Percentiles rank a stretch among this genome's conserved stretches.
Evolutionary conservation across 257 asterid species (phyloP).

Genomic region (Solanum peruvianum): DNA sequence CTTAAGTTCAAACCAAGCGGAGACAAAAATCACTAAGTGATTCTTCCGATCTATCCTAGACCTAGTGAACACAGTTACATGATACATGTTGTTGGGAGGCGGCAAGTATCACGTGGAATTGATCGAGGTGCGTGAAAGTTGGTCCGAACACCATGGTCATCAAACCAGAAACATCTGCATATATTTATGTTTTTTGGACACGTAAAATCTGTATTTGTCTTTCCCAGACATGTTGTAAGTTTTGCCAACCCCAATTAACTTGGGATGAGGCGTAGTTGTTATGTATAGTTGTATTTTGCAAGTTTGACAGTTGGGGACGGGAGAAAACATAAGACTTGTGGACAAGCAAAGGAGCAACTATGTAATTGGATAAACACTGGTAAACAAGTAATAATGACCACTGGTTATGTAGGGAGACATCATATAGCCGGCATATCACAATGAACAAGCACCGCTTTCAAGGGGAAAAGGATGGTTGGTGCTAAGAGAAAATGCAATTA

Average conservation of each 20-base stretch:
- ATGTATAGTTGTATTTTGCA: background rate
- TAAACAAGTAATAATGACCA: background rate
- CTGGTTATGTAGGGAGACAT: background rate
- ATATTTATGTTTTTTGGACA: background rate
- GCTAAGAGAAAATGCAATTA: background rate
- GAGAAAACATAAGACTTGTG: background rate
- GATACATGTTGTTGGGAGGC: background rate
- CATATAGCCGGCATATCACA: background rate
- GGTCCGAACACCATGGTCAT: background rate
- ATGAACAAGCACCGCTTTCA: background rate
- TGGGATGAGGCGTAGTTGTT: background rate
- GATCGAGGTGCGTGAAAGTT: background rate
- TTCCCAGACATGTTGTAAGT: background rate
- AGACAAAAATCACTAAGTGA: background rate
- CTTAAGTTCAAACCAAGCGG: background rate
- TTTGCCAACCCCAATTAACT: background rate
- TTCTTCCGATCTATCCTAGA: background rate
- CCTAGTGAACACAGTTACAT: background rate
- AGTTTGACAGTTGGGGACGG: background rate
- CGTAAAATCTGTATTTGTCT: background rate
- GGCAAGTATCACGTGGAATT: background rate
- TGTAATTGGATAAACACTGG: background rate
- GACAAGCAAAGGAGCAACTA: background rate
- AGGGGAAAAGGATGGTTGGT: background rate
- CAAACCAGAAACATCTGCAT: background rate